Evolutionary conservation across 352 stramenopile genomes (phyloP), one percentile per base, ranked within the genome.

Genomic region (Pythium vanterpoolii): DNA sequence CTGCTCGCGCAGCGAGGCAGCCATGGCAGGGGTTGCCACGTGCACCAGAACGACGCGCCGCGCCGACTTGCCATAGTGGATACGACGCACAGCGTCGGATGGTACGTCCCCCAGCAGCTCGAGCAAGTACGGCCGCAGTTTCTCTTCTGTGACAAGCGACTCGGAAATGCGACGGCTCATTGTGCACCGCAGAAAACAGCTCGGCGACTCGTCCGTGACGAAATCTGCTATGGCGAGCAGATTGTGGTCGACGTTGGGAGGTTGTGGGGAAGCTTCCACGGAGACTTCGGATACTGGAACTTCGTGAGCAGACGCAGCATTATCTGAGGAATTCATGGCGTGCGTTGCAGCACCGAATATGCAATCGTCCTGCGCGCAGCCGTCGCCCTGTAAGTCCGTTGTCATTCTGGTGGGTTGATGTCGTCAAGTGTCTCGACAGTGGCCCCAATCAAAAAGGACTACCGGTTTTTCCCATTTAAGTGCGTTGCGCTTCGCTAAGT

Each of bases 111-210:
- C 42, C 16, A 83, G 60, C 23, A 79, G 49, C 28, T 72, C 27
- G 24, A 70, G 9, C 34, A 90, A 56, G 62, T 83, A 88, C 23
- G 69, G 68, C 11, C 77, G 56, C 60, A 90, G 71, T n/a, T 72
- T 74, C 5, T 67, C 27, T 60, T 85, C 68, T 14, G 65, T 57
- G 21, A 90, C 76, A 24, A 76, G 61, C 49, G 67, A 67, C 56
- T 83, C 71, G 27, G 77, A 71, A 52, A 90, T 82, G 39, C 79
- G 79, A 21, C 81, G 81, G 48, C 79, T 89, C 78, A 90, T 90
- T 18, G 73, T 85, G 62, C 84, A 72, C 58, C 84, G 86, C 53
- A 90, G 60, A 58, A 82, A 81, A 31, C 42, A 56, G 56, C 78
- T 90, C 42, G 78, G 71, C 49, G 74, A 43, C 16, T 74, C 65